A percentile compares a stretch with the other conserved stretches of the same genome.
Conservation (phyloP, 2,329 filamentous ascomycete genomes). For the Chaetomiaceae sp. region DNA sequence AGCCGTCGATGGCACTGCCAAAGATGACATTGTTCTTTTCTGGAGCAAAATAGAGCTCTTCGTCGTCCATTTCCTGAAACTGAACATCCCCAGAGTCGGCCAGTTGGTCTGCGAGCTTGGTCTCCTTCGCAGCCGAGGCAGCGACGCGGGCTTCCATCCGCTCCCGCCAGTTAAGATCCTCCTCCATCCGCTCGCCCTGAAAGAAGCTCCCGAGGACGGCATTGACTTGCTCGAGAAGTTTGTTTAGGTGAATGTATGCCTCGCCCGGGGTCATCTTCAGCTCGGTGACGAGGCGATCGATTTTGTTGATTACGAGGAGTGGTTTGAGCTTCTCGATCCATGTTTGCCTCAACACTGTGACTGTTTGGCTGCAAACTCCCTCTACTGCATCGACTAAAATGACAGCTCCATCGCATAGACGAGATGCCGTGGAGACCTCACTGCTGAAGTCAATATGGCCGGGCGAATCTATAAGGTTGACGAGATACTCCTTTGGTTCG, state of each 20-base stretch:
- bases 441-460: constrained; percentile 99
- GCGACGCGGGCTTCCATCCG: constrained; percentile 81
- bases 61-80: constrained; percentile 89
- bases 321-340: constrained; percentile 97
- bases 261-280: constrained; percentile 88
- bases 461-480: constrained; percentile 96
- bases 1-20: constrained; percentile 95
- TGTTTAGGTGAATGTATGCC: constrained; percentile 83
- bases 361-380: constrained; percentile 96
- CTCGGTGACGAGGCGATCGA: constrained; percentile 91
- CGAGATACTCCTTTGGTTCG: constrained; percentile 80
- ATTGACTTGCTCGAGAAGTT: constrained; percentile 91
- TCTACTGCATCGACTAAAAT: constrained; percentile 96
- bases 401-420: constrained; percentile 89
- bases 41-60: constrained; percentile 95
- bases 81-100: constrained; percentile 56
- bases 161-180: constrained; percentile 94
- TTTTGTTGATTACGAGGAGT: constrained; percentile 94
- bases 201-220: constrained; percentile 97
- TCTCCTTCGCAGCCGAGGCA: constrained; percentile 61
- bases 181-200: constrained; percentile 96
- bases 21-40: constrained; percentile 99
- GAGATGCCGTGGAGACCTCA: constrained; percentile 92
- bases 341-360: constrained; percentile 89
- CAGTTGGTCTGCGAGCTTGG: constrained; percentile 44